Base-by-base conservation (phyloP, 2,329 filamentous ascomycete species). In the Aureobasidium sp. region DNA sequence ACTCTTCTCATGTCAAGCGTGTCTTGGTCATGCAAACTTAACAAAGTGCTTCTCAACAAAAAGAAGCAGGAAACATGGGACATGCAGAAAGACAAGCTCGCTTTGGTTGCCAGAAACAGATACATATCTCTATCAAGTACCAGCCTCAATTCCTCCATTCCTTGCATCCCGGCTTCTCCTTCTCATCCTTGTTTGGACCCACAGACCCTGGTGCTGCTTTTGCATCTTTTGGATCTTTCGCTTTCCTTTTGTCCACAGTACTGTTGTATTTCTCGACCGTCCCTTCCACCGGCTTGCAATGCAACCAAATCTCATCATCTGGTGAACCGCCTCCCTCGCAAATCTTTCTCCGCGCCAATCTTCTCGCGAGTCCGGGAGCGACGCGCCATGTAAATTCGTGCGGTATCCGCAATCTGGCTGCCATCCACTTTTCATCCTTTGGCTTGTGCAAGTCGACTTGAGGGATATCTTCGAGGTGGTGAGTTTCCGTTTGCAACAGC, bases 351-450 rank as follows among this genome's bases (percentile, higher is more conserved):
- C 72, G 68, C 49, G 75, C 75, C 12, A 72, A 63, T 62, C 76
- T 74, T 62, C 77, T 73, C 58, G 75, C 75, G 60, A 81, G 65
- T 69, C 74, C 77, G 2, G 77, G 76, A 49, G 72, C 76, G 20
- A 83, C 56, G 20, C 84, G 74, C 47, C 79, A 78, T 31, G 77
- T 73, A 65, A 84, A 79, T 66, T 88, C 83, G 67, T 87, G 79
- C 27, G 79, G 77, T 44, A 88, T 83, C 67, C 78, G 80, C 55
- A 87, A 74, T 48, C 81, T 74, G 48, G 80, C 77, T 0, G 82
- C 85, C 39, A 83, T 82, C 76, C 78, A 86, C 68, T 84, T 84
- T 22, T 84, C 77, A 9, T 69, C 62, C 27, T 81, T 74, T 0
- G 85, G 85, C 51, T 77, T 79, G 65, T 84, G 78, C 56, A 70